Base-by-base conservation (phyloP, 2,329 filamentous ascomycete genomes). In the Pezicula rhizophila region DNA sequence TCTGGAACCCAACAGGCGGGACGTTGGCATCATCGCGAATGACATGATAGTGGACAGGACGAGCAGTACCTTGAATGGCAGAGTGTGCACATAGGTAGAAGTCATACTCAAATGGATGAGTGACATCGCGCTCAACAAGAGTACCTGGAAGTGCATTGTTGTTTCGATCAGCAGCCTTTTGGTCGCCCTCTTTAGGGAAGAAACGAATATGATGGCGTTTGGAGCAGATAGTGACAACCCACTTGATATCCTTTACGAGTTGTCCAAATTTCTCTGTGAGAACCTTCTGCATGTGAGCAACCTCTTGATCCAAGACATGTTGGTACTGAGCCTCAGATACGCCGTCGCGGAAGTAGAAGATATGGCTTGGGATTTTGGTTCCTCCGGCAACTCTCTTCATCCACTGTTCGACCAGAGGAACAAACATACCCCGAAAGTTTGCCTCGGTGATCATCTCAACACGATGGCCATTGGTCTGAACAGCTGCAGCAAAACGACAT, bases 141-240 rank as follows among this genome's bases (percentile, higher is more conserved):
- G 88, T 95, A 3, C 93, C 95, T 0, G 92, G 92, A 0, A 92
- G 66, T 1, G 90, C 79, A 61, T 97, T 99, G 33, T 75, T 78
- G 56, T 95, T 95, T 43, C 76, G 76, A 62, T 99, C 93, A 5
- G 70, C 76, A 11, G 72, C 68, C 2, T 50, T 52, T 8, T 57
- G 64, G 49, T 78, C 75, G 15, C 66, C 68, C 0, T 71, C 67
- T 42, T 80, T 76, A 0, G 93, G 92, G 72, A 97, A 97, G 66
- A 96, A 90, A 14, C 93, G 87, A 46, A 96, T 83, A 61, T 96
- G 92, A 58, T 99, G 93, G 3, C 93, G 86, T 76, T 99, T 99
- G 1, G 88, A 91, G 1, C 88, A 91, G 41, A 97, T 79, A 37
- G 96, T 80, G 10, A 95, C 89, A 0, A 90, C 90, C 60, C 96